Percentiles rank a stretch among this genome's conserved stretches.
These are phyloP conservation scores for Cryptococcus floricola DNA, from an alignment of 1,284 basidiomycete species.

Conservation along the genomic window DNA sequence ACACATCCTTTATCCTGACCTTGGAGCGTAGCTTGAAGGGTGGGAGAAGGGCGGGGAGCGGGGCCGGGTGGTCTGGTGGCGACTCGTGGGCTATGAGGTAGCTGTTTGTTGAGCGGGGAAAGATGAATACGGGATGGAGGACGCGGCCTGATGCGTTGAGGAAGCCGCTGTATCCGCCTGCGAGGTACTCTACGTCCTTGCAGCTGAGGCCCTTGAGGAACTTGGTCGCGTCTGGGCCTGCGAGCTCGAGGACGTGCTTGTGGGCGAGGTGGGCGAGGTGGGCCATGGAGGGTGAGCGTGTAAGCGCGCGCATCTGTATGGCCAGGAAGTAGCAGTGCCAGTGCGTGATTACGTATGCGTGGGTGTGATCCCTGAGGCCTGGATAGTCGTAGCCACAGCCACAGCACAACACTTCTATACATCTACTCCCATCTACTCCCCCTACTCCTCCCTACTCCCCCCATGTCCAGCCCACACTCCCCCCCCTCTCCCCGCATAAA, in stretches of 20 bases:
- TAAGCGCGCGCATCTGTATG: background rate
- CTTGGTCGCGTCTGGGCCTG: slow-evolving; percentile 74
- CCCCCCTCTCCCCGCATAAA: slow-evolving; percentile 21
- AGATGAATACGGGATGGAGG: slow-evolving; percentile 81
- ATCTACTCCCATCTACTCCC: no score
- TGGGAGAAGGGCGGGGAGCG: slow-evolving; percentile 31
- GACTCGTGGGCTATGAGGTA: slow-evolving; percentile 54
- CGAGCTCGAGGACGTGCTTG: slow-evolving; percentile 67
- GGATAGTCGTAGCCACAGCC: no score
- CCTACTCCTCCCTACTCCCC: no score
- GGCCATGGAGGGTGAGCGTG: background rate
- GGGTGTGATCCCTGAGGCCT: no score
- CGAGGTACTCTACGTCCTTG: slow-evolving; percentile 56
- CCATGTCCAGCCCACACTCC: no score
- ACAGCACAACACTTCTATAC: no score
- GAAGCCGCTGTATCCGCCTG: slow-evolving; percentile 70
- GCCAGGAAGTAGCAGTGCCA: no score
- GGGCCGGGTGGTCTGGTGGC: slow-evolving; percentile 73
- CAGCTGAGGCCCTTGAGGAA: slow-evolving; percentile 84
- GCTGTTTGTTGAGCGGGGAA: slow-evolving; percentile 53
- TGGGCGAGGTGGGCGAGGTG: slow-evolving; percentile 58
- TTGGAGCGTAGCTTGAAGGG: slow-evolving; percentile 86
- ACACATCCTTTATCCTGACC: slow-evolving; percentile 74
- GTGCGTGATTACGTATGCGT: no score
- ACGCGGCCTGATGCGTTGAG: slow-evolving; percentile 89